Percentiles rank a stretch among this genome's conserved stretches.
Evolutionary conservation across 148 eudicot genomes (phyloP).

Genomic region (Heliosperma pusillum): DNA sequence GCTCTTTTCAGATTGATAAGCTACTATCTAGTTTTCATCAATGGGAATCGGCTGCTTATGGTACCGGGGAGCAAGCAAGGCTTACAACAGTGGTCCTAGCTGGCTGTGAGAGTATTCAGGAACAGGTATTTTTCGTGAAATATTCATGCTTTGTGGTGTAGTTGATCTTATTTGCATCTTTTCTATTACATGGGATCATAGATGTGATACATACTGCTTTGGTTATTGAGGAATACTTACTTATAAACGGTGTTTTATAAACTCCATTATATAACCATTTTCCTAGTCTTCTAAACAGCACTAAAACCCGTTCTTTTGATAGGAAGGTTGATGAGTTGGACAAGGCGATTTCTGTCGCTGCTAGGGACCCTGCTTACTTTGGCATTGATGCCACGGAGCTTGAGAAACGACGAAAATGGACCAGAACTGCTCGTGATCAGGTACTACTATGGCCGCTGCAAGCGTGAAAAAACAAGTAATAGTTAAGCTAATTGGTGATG

Average conservation of each 20-base stretch:
- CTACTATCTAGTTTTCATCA: constrained; percentile 59
- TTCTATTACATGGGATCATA: background rate
- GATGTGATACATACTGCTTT: background rate
- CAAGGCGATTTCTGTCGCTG: constrained; percentile 78
- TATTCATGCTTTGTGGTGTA: constrained; percentile 2
- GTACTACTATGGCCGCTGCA: constrained; percentile 28
- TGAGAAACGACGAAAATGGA: constrained; percentile 85
- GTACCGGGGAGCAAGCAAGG: constrained; percentile 42
- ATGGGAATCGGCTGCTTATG: constrained; percentile 58
- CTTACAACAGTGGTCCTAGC: constrained; percentile 51
- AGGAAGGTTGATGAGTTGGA: constrained; percentile 98
- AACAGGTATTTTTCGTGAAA: constrained; percentile 62
- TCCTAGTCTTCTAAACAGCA: background rate
- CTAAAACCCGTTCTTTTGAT: constrained; percentile 57
- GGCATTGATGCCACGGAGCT: constrained; percentile 72
- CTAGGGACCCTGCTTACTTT: constrained; percentile 66
- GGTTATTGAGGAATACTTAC: background rate
- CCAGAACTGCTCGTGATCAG: constrained; percentile 78
- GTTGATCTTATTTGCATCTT: background rate
- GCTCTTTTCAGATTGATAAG: constrained; percentile 63
- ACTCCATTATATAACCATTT: background rate
- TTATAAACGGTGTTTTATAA: background rate
- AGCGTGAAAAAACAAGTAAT: background rate
- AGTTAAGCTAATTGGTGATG: background rate
- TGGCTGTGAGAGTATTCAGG: constrained; percentile 79